phyloP scores from a whole-genome alignment of 176 grass and related monocot genomes.

The Eragrostis curvula region DNA sequence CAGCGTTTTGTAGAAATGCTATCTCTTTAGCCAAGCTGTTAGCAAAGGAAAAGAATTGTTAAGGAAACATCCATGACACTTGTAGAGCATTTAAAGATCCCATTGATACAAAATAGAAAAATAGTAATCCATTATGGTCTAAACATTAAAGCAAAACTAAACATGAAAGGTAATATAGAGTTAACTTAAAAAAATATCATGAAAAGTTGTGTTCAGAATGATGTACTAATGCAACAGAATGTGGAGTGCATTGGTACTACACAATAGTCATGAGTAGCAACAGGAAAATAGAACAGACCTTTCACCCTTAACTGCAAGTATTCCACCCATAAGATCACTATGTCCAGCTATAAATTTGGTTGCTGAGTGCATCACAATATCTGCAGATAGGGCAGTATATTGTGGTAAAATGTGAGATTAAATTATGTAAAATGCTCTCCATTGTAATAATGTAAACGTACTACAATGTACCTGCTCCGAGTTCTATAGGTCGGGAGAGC shows the following conservation, averaged over 20 bases:
- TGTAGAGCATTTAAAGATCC: neutral
- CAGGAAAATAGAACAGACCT: conserved; percentile 55
- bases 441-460: conserved; percentile 12
- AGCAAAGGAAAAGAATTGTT: conserved; percentile 5
- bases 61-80: neutral
- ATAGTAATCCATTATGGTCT: neutral
- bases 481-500: conserved; percentile 81
- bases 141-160: neutral
- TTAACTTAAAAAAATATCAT: neutral
- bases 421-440: conserved; percentile 5
- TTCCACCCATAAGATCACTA: conserved; percentile 99
- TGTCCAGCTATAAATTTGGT: conserved; percentile 98
- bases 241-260: too few relatives aligned
- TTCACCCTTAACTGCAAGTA: conserved; percentile 93
- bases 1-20: conserved; percentile 93
- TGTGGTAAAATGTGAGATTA: neutral
- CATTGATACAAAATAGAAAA: neutral
- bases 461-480: conserved; percentile 77
- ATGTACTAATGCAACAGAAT: too few relatives aligned
- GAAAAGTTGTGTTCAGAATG: too few relatives aligned
- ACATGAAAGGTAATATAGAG: neutral
- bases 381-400: conserved; percentile 47
- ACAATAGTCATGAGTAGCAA: too few relatives aligned
- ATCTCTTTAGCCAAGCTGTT: conserved; percentile 88
- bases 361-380: conserved; percentile 99